Conservation (phyloP, 257 asterid genomes). For the Nicotiana obtusifolia region DNA sequence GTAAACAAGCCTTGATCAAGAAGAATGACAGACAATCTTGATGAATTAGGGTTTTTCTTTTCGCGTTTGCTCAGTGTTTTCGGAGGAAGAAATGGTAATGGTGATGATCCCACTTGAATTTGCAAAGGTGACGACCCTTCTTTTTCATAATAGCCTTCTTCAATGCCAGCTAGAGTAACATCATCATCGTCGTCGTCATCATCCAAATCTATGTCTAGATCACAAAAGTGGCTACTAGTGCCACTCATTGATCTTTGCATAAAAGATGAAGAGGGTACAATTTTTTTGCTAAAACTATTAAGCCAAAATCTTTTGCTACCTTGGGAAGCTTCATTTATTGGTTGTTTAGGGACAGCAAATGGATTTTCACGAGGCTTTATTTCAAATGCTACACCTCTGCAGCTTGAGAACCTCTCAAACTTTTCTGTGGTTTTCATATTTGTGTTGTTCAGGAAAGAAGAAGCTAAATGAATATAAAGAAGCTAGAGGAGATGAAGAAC, state of each 20-base stretch:
- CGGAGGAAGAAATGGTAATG: constrained; percentile 16
- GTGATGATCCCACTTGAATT: not conserved
- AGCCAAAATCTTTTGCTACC: constrained; percentile 30
- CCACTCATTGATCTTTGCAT: constrained; percentile 47
- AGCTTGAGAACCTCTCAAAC: constrained; percentile 47
- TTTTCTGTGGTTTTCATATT: constrained; percentile 30
- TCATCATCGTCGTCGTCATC: constrained; percentile 12
- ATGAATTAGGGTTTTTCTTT: constrained; percentile 7
- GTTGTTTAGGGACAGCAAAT: constrained; percentile 30
- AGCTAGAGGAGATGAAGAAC: not conserved
- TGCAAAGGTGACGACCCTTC: not conserved
- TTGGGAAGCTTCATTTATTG: not conserved
- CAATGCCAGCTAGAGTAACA: constrained; percentile 27
- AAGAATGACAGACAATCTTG: constrained; percentile 53
- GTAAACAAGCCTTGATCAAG: constrained; percentile 82
- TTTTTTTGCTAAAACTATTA: constrained; percentile 25
- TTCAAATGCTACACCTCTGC: constrained; percentile 76
- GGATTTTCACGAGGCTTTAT: constrained; percentile 54
- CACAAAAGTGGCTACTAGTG: constrained; percentile 71
- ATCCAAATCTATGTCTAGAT: constrained; percentile 28
- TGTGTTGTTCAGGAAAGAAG: not conserved
- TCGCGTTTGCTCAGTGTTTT: constrained; percentile 19
- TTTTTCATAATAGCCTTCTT: constrained; percentile 33
- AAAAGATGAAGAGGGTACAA: constrained; percentile 29
- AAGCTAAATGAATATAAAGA: not conserved